A percentile compares a stretch with the other conserved stretches of the same genome.
Evolutionary conservation across 768 basidiomycete species (phyloP).

Genomic region (Podaxis sp.): DNA sequence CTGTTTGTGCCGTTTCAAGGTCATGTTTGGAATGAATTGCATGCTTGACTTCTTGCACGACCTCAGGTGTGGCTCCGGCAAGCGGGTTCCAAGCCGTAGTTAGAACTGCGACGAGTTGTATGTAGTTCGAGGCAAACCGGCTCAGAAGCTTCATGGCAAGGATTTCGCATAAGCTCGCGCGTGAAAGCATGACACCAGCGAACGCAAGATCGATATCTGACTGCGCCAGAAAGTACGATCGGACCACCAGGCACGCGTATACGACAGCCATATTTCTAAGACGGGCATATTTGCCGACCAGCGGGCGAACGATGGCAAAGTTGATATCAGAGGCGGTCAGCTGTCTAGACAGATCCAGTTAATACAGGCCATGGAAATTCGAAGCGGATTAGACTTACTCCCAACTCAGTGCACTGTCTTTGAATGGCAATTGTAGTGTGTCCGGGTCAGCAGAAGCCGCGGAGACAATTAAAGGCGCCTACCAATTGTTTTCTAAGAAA

Average conservation of each 20-base stretch:
- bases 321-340: slow-evolving; percentile 83
- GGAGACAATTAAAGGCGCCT: slow-evolving; percentile 20
- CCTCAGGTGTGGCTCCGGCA: slow-evolving; percentile 66
- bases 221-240: slow-evolving; percentile 74
- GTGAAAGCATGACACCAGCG: slow-evolving; percentile 63
- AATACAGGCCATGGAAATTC: background rate
- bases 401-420: slow-evolving; percentile 77
- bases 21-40: slow-evolving; percentile 56
- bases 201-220: slow-evolving; percentile 74
- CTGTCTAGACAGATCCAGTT: slow-evolving; percentile 45
- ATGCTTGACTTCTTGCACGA: slow-evolving; percentile 66
- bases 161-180: slow-evolving; percentile 83
- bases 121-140: slow-evolving; percentile 68
- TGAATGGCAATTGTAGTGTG: slow-evolving; percentile 16
- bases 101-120: slow-evolving; percentile 77
- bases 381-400: slow-evolving; percentile 52
- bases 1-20: slow-evolving; percentile 71
- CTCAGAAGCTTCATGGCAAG: slow-evolving; percentile 85
- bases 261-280: slow-evolving; percentile 74
- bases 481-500: slow-evolving; percentile 46
- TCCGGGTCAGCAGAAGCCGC: slow-evolving; percentile 5
- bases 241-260: slow-evolving; percentile 75
- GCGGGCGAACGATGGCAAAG: slow-evolving; percentile 73
- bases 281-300: slow-evolving; percentile 77
- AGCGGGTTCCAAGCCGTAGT: slow-evolving; percentile 86